Base-by-base conservation (phyloP, 306 rosid species). In the Delonix regia region DNA sequence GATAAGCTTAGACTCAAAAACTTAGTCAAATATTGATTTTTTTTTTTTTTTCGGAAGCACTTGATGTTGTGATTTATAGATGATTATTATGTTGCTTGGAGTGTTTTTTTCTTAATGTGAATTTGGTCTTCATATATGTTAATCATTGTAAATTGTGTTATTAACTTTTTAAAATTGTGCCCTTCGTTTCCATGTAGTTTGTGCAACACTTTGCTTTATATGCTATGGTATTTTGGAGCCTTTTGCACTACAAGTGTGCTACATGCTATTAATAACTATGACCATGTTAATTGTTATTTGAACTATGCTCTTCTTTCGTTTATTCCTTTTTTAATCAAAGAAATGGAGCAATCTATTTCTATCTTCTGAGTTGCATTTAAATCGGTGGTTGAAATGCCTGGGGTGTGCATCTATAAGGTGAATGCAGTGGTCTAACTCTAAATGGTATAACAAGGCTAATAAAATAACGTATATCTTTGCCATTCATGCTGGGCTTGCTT, bases 401-500 rank as follows among this genome's bases (percentile, higher is more conserved):
- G 76, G n/a, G 30, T 30, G 24, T n/a, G 12, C 63, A 33, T 7
- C 0, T 66, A 19, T 56, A 7, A 19, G 6, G 18, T 42, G 34
- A 38, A 25, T 13, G 66, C 28, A 8, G 25, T 65, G 42, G 69
- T 66, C 42, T 25, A 34, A 49, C 30, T 74, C 61, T 56, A n/a
- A n/a, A 33, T 57, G 36, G 41, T 38, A 22, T 10, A 30, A 41
- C 15, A 6, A 53, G 75, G 65, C 65, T 60, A 79, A 41, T n/a
- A n/a, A n/a, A n/a, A 52, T 48, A 21, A 55, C 24, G 22, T 19
- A 77, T 57, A 7, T 36, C 13, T 15, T 72, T 76, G 44, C 55
- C 49, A 19, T 48, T 66, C 48, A 24, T 77, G 51, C 56, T 48
- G 51, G 53, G 47, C 49, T 81, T 77, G 70, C 63, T 6, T 22